Conservation (phyloP, 176 grass and related monocot genomes). For the Phoenix roebelenii region DNA sequence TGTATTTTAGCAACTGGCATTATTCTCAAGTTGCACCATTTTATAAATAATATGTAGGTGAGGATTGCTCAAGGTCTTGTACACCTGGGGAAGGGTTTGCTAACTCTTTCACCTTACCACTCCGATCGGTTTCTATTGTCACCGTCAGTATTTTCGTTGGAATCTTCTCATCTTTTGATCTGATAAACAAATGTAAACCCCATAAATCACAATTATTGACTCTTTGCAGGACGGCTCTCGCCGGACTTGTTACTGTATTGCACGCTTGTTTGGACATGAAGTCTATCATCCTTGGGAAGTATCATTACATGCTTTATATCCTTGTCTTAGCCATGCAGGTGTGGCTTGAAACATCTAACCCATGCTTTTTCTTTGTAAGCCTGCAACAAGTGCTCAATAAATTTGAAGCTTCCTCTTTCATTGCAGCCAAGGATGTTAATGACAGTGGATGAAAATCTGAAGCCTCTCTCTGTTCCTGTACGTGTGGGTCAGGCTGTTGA, state of each 20-base stretch:
- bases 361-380: no score
- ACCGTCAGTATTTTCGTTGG: conserved; percentile 41
- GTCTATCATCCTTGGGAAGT: conserved; percentile 75
- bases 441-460: conserved; percentile 91
- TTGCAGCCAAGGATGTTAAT: conserved; percentile 93
- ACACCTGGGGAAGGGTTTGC: conserved; percentile 92
- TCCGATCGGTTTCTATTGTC: conserved; percentile 94
- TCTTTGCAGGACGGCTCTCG: conserved; percentile 63
- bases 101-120: conserved; percentile 95
- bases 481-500: conserved; percentile 96
- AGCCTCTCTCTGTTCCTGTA: conserved; percentile 79
- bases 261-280: conserved; percentile 96
- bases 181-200: no score
- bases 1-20: neutral
- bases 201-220: neutral
- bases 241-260: conserved; percentile 82
- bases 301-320: conserved; percentile 91
- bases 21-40: no score
- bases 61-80: conserved; percentile 98
- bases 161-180: neutral
- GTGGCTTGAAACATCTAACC: neutral
- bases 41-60: conserved; percentile 35
- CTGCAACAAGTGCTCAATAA: no score
- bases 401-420: neutral
- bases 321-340: conserved; percentile 96